Evolutionary conservation across 116 monocot genomes (phyloP), one percentile per base, ranked within the genome.

Genomic region (Cymodocea nodosa): DNA sequence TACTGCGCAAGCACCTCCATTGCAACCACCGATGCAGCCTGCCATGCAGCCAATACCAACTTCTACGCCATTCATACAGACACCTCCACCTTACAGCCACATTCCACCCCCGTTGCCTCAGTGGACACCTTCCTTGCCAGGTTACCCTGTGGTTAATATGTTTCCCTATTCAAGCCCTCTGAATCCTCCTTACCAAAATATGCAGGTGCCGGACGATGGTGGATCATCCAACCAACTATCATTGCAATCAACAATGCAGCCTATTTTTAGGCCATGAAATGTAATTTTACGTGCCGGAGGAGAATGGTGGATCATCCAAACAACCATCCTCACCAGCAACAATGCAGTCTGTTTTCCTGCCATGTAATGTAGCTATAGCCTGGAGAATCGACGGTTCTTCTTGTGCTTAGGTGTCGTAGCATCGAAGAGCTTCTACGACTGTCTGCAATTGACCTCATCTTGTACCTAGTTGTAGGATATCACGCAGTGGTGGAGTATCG

Each of bases 41-140:
- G 48, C 63, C 40, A 61, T 71, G 0, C 68, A 69, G 2, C 75
- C 63, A 1, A 44, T 44, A 14, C 49, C 64, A 48, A 18, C 18
- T 50, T 4, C 64, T 20, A 15, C 56, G 13, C 76, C 70, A 14
- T 81, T 74, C 55, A 60, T 76, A 12, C 79, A 70, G 35, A 53
- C 48, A 15, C 52, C 68, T 16, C 75, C 78, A 16, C 75, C 71
- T 3, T 82, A 72, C 53, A 59, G 37, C 39, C 82, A 75, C 40
- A 69, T 59, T 17, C 40, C 73, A 10, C 22, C 65, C 0, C 80
- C 70, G 9, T 51, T 54, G 22, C 48, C 23, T 1, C 80, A 77
- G 51, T 48, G 69, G 63, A 52, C 72, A 11, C 68, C 75, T 15
- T 70, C 69, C 34, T 10, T 71, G 39, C 67, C 67, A 16, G 24